phyloP scores from a whole-genome alignment of 345 rosid species.

The Gossypium anomalum region DNA sequence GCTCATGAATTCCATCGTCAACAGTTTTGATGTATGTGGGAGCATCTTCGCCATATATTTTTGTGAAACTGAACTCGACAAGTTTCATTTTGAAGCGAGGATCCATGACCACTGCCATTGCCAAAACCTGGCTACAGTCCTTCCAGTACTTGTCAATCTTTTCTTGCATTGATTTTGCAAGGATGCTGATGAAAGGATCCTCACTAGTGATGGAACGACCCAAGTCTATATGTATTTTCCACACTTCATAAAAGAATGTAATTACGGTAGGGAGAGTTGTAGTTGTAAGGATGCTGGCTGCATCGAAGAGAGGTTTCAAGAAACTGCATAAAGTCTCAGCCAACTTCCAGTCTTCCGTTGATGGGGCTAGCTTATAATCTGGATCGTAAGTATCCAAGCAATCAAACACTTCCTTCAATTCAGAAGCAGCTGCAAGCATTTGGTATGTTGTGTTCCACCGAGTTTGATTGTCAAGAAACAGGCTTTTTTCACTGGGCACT shows the following conservation, averaged over 20 bases:
- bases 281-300: constrained; percentile 52
- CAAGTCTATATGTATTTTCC: constrained; percentile 83
- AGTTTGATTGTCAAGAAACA: constrained; percentile 62
- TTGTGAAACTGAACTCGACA: constrained; percentile 87
- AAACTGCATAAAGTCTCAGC: constrained; percentile 60
- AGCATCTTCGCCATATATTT: constrained; percentile 76
- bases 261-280: constrained; percentile 45
- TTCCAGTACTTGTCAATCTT: constrained; percentile 70
- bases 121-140: constrained; percentile 80
- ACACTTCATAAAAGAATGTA: constrained; percentile 71
- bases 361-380: constrained; percentile 65
- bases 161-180: constrained; percentile 59
- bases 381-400: constrained; percentile 86
- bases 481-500: constrained; percentile 66
- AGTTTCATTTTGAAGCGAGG: constrained; percentile 98
- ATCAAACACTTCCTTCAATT: constrained; percentile 79
- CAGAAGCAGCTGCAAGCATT: constrained; percentile 81
- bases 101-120: constrained; percentile 87
- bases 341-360: constrained; percentile 69
- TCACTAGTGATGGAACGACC: constrained; percentile 46
- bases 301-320: constrained; percentile 75
- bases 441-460: constrained; percentile 82
- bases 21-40: constrained; percentile 56
- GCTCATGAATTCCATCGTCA: constrained; percentile 79
- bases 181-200: constrained; percentile 48